Base-by-base conservation (phyloP, 2,329 filamentous ascomycete genomes). In the Penicillium occitanis region DNA sequence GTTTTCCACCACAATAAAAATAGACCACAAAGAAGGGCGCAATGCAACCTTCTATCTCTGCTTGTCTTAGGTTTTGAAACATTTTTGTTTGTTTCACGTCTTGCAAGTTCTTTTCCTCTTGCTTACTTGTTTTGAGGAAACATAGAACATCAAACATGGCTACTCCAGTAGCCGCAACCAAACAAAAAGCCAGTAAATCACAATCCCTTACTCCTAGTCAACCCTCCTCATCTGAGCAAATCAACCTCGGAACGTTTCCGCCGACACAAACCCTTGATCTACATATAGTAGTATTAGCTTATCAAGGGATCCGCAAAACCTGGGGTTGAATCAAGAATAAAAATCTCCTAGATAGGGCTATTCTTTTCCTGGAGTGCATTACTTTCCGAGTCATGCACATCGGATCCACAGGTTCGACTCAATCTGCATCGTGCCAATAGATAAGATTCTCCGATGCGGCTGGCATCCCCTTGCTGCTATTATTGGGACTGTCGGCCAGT, bases 361-460 rank as follows among this genome's bases (percentile, higher is more conserved):
- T 57, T 57, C 19, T 25, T 57, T 37, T 57, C 44, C 28, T 53
- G 60, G 46, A 51, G 44, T 62, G 44, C 46, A 37, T 35, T 19
- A 61, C 30, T 44, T 28, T 35, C 61, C 35, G 61, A 62, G 25
- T 53, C 48, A 51, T 10, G 50, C 19, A 53, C 28, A 14, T 33
- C n/a, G 8, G 51, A 35, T 14, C 46, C 46, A 53, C 46, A 10
- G 3, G 44, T 55, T 22, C 44, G 30, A 62, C 25, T 40, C 19
- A 13, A 22, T 28, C 48, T 44, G 14, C 61, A 63, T 63, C 61
- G 61, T 63, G 48, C 61, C 22, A 55, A 51, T 63, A 30, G 48
- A 30, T 37, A 55, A 63, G 22, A 63, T 63, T 25, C 33, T 46
- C 40, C 61, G 37, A 55, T 63, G 35, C 61, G 48, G 35, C 61